Conservation (phyloP, 1,284 basidiomycete species). For the Calocybe gambosa region DNA sequence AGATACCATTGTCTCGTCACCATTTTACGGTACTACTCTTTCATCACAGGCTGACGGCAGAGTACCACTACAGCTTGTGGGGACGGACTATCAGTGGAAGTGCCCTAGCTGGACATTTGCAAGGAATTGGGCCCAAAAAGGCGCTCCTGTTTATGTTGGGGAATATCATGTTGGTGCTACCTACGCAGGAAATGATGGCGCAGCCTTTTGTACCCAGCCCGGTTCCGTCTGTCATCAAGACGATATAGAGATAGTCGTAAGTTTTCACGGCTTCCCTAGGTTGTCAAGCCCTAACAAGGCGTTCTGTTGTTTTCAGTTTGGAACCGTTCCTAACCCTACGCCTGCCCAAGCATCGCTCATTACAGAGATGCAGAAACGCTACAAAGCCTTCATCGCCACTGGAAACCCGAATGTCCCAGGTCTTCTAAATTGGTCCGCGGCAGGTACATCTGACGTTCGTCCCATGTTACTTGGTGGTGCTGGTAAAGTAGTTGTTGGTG, state of each 20-base stretch:
- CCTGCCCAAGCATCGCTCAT: constrained; percentile 50
- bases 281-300: constrained; percentile 8
- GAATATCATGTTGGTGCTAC: constrained; percentile 62
- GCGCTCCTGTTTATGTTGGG: constrained; percentile 66
- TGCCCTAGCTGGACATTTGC: constrained; percentile 71
- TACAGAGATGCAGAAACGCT: constrained; percentile 61
- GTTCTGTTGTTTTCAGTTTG: constrained; percentile 42
- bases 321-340: constrained; percentile 55
- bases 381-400: constrained; percentile 56
- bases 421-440: constrained; percentile 42
- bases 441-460: constrained; percentile 43
- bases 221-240: constrained; percentile 68
- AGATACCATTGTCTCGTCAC: constrained; percentile 37
- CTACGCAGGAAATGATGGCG: constrained; percentile 57
- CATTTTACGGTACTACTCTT: constrained; percentile 38
- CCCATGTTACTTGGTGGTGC: constrained; percentile 52
- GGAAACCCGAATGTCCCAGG: constrained; percentile 54
- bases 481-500: constrained; percentile 43
- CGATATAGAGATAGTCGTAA: constrained; percentile 67
- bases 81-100: constrained; percentile 67
- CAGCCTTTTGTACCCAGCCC: constrained; percentile 46
- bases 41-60: constrained; percentile 43
- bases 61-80: constrained; percentile 49
- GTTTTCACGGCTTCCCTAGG: constrained; percentile 19
- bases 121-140: constrained; percentile 53